Conservation (phyloP, 768 basidiomycete genomes). For the Mycena vitilis region DNA sequence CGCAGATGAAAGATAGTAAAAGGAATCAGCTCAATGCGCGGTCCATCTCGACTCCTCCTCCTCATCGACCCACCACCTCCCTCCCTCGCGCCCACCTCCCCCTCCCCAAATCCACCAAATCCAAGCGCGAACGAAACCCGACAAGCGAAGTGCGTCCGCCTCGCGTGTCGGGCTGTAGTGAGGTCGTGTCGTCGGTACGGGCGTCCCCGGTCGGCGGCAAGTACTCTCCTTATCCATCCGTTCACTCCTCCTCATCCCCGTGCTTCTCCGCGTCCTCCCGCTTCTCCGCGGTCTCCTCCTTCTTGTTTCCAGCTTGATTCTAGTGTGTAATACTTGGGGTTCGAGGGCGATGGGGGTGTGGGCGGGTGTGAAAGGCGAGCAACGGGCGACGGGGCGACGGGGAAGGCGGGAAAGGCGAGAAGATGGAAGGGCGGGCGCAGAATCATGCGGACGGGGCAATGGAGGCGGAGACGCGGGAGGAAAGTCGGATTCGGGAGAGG, state of each 20-base stretch:
- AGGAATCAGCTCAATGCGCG: too few relatives aligned
- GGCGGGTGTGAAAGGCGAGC: neutral
- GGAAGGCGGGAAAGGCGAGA: too few relatives aligned
- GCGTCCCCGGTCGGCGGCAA: conserved; percentile 20
- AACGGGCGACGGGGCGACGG: neutral
- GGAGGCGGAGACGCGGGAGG: neutral
- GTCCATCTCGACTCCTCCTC: too few relatives aligned
- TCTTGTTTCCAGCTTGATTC: too few relatives aligned
- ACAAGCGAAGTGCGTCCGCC: conserved; percentile 13
- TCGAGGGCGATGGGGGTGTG: neutral
- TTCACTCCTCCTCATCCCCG: too few relatives aligned
- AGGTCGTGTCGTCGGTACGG: conserved; percentile 9
- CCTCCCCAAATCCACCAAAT: neutral
- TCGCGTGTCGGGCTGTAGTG: neutral
- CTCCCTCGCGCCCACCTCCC: too few relatives aligned
- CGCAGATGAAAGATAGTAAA: too few relatives aligned
- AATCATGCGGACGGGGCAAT: neutral
- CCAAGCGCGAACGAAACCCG: neutral
- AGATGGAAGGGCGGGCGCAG: neutral
- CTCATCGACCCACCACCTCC: too few relatives aligned
- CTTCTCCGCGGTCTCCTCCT: too few relatives aligned
- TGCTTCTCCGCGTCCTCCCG: too few relatives aligned
- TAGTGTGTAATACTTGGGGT: too few relatives aligned
- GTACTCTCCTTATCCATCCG: neutral
- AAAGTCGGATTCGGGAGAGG: neutral